phyloP scores from a whole-genome alignment of 2,329 filamentous ascomycete genomes.

The Beauveria pseudobassiana region DNA sequence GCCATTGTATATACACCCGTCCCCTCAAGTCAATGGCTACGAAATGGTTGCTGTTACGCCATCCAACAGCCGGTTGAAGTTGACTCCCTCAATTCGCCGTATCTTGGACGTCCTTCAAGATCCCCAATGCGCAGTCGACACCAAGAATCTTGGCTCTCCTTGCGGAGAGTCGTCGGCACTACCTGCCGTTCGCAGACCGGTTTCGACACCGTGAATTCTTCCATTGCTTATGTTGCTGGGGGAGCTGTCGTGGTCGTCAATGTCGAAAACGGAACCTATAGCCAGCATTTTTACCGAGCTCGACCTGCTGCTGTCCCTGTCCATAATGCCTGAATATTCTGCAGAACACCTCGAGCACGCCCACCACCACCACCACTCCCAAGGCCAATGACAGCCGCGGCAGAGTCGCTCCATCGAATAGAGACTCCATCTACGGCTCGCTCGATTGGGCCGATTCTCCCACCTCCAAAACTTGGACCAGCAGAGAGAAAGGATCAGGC shows the following conservation, averaged over 20 bases:
- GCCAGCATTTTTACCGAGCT: slow-evolving; percentile 86
- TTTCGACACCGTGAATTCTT: slow-evolving; percentile 72
- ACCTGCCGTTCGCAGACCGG: slow-evolving; percentile 78
- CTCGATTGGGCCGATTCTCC: slow-evolving; percentile 56
- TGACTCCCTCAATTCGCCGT: slow-evolving; percentile 72
- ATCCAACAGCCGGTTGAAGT: slow-evolving; percentile 51
- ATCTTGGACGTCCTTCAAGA: slow-evolving; percentile 52
- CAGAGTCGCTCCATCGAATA: slow-evolving; percentile 38
- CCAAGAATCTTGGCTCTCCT: slow-evolving; percentile 55
- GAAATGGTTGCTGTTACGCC: slow-evolving; percentile 51
- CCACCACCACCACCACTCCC: slow-evolving; percentile 45
- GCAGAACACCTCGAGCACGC: slow-evolving; percentile 42
- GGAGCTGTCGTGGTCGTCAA: slow-evolving; percentile 88
- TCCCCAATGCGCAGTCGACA: slow-evolving; percentile 50
- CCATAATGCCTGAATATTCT: slow-evolving; percentile 48
- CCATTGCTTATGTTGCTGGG: slow-evolving; percentile 86
- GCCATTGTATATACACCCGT: background rate
- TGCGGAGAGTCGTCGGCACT: slow-evolving; percentile 83
- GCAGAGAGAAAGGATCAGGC: slow-evolving; percentile 85
- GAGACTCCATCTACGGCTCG: slow-evolving; percentile 40
- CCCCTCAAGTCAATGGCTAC: slow-evolving; percentile 40
- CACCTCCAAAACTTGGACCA: slow-evolving; percentile 70
- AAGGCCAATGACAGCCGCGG: slow-evolving; percentile 58
- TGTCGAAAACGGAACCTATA: slow-evolving; percentile 58
- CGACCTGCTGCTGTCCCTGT: slow-evolving; percentile 67